Base-by-base conservation (phyloP, 2,329 filamentous ascomycete species). In the Hypoxylon rubiginosum region DNA sequence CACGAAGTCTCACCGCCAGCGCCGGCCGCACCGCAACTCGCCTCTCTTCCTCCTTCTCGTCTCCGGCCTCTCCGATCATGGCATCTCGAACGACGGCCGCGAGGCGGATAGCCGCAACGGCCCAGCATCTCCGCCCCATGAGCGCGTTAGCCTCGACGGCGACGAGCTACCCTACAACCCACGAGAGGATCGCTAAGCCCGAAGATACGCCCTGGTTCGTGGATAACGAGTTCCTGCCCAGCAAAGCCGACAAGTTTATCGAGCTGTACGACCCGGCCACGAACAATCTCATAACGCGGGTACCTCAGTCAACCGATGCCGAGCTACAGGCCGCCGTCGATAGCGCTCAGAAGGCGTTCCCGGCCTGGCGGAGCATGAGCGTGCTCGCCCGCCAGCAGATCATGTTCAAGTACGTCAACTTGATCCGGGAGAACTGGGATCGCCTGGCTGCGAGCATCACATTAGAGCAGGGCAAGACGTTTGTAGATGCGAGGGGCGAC, bases 361-460 rank as follows among this genome's bases (percentile, higher is more conserved):
- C 89, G 69, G 83, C 83, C 54, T 96, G 92, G 92, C 88, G 84
- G 73, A 84, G 85, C 69, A 94, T 88, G 26, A 92, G 88, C 77
- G 83, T 95, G 69, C 85, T 96, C 71, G 83, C 87, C 68, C 86
- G 92, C 68, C 92, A 96, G 84, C 89, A 92, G 82, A 90, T 95
- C 81, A 93, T 95, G 91, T 95, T 96, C 85, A 91, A 91, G 80
- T 94, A 93, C 75, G 91, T 93, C 34, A 85, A 86, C 32, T 83
- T 96, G 75, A 93, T 96, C 77, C 85, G 91, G 56, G 90, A 94
- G 81, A 91, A 96, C 82, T 94, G 92, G 92, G 92, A 96, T 78
- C 86, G 92, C 17, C 82, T 96, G 71, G 92, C 92, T 15, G 92
- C 92, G 11, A 93, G 91, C 82, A 96, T 96, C 79, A 94, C 92